Evolutionary conservation across 176 grass and related monocot genomes (phyloP), one percentile per base, ranked within the genome.

Genomic region (Dactylis glomerata): DNA sequence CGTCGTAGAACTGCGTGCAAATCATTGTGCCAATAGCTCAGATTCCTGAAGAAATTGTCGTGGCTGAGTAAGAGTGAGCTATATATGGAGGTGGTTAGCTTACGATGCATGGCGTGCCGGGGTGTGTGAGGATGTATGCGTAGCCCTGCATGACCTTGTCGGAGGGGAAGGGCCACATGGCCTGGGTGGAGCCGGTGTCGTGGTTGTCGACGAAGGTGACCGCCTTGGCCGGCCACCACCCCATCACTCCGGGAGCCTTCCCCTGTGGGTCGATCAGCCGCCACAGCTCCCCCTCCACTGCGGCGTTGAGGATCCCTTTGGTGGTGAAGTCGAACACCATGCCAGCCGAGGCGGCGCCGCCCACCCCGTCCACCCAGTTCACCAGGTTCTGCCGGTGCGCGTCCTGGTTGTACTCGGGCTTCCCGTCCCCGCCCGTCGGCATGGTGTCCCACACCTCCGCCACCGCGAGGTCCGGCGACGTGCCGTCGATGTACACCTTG

Each of bases 191-290:
- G 14, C 94, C 91, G 3, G 94, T 93, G 76, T 96, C 93, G 27
- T 95, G 94, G 83, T 96, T 96, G 51, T 96, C 89, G 75, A 96
- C 79, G 81, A 97, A 92, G n/a, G 94, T 97, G 70, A 93, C 89
- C n/a, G 94, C 88, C 89, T 84, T 93, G 10, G 75, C 91, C 5
- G 91, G 79, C 81, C 78, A 87, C 89, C 82, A 86, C 1, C 94
- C 94, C 13, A 97, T 78, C 63, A 97, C 56, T 0, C 94, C 94
- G 0, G 94, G 81, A 0, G 94, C 91, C 38, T 90, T 97, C 34
- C 88, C 89, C 32, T 84, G 84, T 46, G 37, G 0, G 41, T 90
- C 88, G 19, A 81, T 23, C 55, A 90, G 73, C 65, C 79, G 65
- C 88, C 84, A 90, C 42, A 90, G 42, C 73, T 90, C 87, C 0